Evolutionary conservation across 768 basidiomycete genomes (phyloP), one percentile per base, ranked within the genome.

Genomic region (Leccinum uliginosum): DNA sequence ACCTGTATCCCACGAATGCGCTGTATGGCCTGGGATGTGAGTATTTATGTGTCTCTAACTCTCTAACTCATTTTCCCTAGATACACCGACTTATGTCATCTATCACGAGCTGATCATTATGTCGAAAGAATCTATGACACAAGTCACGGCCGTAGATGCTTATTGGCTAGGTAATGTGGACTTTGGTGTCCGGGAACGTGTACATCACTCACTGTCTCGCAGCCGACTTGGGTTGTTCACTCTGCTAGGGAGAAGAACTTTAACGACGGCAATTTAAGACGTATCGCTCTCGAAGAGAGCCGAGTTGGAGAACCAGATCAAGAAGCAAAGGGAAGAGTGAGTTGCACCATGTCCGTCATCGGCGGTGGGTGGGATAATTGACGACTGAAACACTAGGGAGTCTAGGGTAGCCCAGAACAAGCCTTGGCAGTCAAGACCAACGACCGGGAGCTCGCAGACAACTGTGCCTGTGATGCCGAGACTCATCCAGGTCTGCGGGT

Each of bases 231-330:
- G 95, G 95, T 93, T 97, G 17, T 98, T 97, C 80, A 93, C 77
- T 95, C 94, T 24, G 95, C 97, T 52, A 89, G 94, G 69, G 95
- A 98, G 75, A 97, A 97, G 80, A 92, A 92, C 76, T 98, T 98
- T 67, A 94, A 97, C 67, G 94, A 91, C 57, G 78, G 88, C 38
- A 88, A 91, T 17, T 84, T 82, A 56, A 79, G 89, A 50, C 81
- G 86, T 10, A 83, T 83, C 57, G 85, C 90, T 98, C 73, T 92
- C 90, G 26, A 91, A 86, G 73, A 85, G 82, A 67, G 92, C 93
- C 1, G 93, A 98, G 71, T 74, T 97, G 12, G 94, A 98, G 75
- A 86, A 85, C 24, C 89, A 95, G 74, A 96, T 98, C 77, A 91
- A 91, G 12, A 80, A 79, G 54, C 84, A 91, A 62, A 81, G 91